Conservation (phyloP, 1,139 yeast genomes). For the Suzukiozyma palmioleophila region DNA sequence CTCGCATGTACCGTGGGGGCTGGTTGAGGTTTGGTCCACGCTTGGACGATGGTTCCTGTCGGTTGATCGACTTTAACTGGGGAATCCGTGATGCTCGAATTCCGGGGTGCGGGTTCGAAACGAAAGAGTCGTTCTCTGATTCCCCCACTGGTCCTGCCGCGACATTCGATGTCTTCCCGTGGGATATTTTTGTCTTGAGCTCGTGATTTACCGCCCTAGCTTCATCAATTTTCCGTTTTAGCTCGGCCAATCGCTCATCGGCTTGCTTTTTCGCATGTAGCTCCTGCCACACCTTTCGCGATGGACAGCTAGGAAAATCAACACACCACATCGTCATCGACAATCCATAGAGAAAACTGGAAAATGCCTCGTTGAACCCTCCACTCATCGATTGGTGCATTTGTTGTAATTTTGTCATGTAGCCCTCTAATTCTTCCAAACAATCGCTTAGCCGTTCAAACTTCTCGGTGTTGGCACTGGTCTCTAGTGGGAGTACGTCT, state of each 20-base stretch:
- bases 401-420: conserved; percentile 42
- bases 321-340: conserved; percentile 66
- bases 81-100: conserved; percentile 12
- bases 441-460: conserved; percentile 48
- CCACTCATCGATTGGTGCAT: conserved; percentile 47
- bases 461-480: conserved; percentile 24
- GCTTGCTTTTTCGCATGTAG: conserved; percentile 22
- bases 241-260: conserved; percentile 20
- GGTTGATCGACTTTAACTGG: conserved; percentile 8
- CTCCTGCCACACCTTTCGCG: conserved; percentile 32
- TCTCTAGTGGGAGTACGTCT: conserved; percentile 36
- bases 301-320: conserved; percentile 47
- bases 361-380: conserved; percentile 59
- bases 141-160: conserved; percentile 8
- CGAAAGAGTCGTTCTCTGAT: conserved; percentile 22
- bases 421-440: conserved; percentile 46
- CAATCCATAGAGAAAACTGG: conserved; percentile 58
- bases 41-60: background rate
- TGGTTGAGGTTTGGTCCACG: conserved; percentile 38
- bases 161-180: background rate
- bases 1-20: conserved; percentile 42
- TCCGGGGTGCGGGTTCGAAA: conserved; percentile 14
- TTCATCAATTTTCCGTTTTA: conserved; percentile 18
- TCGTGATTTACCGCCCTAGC: conserved; percentile 23
- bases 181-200: conserved; percentile 20